Percentiles rank a stretch among this genome's conserved stretches.
These are phyloP conservation scores for Lentinula edodes DNA, from an alignment of 768 basidiomycete genomes.

Conservation along the genomic window DNA sequence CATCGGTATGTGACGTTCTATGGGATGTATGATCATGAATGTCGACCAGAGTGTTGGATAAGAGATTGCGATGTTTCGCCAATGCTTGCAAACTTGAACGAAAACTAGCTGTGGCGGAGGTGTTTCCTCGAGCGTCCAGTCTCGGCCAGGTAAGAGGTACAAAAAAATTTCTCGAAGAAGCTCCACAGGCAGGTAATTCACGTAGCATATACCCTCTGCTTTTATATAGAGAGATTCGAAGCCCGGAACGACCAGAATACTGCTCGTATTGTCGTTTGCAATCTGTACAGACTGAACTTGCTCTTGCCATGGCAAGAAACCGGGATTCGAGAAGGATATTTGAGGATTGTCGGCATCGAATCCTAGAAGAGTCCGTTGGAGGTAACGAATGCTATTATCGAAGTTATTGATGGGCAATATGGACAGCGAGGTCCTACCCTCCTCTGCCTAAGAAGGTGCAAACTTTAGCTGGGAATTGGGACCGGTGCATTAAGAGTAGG, in stretches of 20 bases:
- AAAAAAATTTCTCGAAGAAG: neutral
- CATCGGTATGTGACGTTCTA: neutral
- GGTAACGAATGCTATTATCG: neutral
- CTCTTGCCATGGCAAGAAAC: neutral
- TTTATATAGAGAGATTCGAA: no score
- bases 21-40: neutral
- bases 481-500: neutral
- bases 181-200: neutral
- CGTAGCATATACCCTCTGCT: neutral
- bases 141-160: neutral
- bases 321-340: neutral
- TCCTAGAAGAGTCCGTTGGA: neutral
- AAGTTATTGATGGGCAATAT: neutral
- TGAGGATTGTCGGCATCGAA: neutral
- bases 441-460: neutral
- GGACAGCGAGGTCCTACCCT: neutral
- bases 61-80: neutral
- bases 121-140: neutral
- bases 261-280: neutral
- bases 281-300: neutral
- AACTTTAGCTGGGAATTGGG: neutral
- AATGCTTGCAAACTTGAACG: neutral
- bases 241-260: no score
- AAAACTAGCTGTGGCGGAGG: neutral
- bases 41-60: neutral